These are phyloP conservation scores for Plectosphaerella plurivora DNA, from an alignment of 2,329 filamentous ascomycete genomes.

Conservation along the genomic window DNA sequence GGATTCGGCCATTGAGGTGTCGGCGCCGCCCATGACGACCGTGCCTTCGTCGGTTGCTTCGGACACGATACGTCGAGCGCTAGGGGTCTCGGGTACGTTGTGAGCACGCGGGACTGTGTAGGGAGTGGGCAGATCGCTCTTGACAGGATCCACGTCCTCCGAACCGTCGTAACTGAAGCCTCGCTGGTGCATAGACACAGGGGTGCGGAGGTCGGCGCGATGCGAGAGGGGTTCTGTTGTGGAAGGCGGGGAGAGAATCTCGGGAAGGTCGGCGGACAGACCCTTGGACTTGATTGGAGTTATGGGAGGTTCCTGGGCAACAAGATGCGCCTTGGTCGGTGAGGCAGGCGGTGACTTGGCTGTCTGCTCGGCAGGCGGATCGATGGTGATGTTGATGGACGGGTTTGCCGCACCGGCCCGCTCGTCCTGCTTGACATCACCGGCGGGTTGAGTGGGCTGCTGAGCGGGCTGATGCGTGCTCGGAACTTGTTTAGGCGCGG, in stretches of 20 bases:
- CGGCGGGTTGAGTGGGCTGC: too few species aligned
- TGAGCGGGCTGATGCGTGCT: too few species aligned
- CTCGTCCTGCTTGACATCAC: too few species aligned
- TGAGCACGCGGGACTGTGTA: not conserved
- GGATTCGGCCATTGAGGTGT: not conserved
- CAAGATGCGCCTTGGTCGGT: too few species aligned
- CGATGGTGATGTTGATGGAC: conserved; percentile 7
- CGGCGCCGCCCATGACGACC: not conserved
- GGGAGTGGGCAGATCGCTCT: conserved; percentile 1
- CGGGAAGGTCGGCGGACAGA: not conserved
- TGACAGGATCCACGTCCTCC: conserved; percentile 2
- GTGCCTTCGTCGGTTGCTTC: not conserved
- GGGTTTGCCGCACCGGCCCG: not conserved
- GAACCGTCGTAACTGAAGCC: not conserved
- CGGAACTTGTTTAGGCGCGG: not conserved
- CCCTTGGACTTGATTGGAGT: not conserved
- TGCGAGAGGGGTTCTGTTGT: not conserved
- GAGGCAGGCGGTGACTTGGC: not conserved
- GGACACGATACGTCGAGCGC: not conserved
- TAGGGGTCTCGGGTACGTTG: not conserved
- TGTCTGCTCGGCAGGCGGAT: conserved; percentile 3
- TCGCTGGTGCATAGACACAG: not conserved
- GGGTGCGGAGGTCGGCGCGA: not conserved
- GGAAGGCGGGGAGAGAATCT: not conserved
- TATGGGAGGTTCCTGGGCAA: not conserved